These are phyloP conservation scores for Malassezia globosa DNA, from an alignment of 1,284 basidiomycete species.

Conservation along the genomic window DNA sequence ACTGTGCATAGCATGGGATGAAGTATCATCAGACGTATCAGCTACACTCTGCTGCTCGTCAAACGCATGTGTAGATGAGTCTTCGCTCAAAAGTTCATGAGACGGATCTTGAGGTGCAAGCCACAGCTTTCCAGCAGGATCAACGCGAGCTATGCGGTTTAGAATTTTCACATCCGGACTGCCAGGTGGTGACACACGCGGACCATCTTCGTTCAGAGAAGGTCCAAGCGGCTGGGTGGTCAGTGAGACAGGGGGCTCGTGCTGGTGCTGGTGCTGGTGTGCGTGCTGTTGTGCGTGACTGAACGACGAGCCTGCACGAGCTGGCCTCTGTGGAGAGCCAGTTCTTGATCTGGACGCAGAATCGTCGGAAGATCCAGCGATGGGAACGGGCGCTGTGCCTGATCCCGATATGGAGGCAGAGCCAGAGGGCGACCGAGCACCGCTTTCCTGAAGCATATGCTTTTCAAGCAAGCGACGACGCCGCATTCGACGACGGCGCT, in stretches of 20 bases:
- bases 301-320: not conserved
- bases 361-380: not conserved
- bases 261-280: too few species aligned
- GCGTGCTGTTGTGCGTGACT: conserved; percentile 3
- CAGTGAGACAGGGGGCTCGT: not conserved
- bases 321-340: conserved; percentile 4
- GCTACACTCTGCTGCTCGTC: conserved; percentile 20
- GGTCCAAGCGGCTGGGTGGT: not conserved
- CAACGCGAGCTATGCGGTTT: conserved; percentile 32
- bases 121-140: conserved; percentile 25
- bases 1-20: not conserved
- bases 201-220: not conserved
- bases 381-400: conserved; percentile 3
- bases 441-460: conserved; percentile 18
- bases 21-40: conserved; percentile 10
- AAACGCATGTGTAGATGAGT: conserved; percentile 20
- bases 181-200: not conserved
- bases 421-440: not conserved
- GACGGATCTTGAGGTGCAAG: conserved; percentile 5
- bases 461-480: conserved; percentile 25
- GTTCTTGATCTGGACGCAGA: too few species aligned
- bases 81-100: not conserved
- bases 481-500: conserved; percentile 19
- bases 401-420: not conserved
- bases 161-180: conserved; percentile 16